These are phyloP conservation scores for Hanseniaspora lachancei DNA, from an alignment of 805 yeast genomes.

Conservation along the genomic window DNA sequence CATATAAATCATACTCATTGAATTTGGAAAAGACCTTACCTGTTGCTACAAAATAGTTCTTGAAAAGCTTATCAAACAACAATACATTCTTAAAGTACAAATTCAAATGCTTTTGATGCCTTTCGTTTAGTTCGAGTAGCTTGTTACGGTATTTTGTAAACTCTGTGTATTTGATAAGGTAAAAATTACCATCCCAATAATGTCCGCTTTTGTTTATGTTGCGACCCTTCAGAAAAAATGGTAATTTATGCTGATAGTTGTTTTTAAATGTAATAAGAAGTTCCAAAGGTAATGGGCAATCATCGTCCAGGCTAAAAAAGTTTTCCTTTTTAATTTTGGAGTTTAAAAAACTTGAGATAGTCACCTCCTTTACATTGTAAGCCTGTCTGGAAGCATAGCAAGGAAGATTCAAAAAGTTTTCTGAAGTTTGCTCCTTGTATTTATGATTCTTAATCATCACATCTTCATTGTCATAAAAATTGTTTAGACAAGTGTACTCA, in stretches of 20 bases:
- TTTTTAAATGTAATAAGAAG: not conserved
- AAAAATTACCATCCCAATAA: conserved; percentile 10
- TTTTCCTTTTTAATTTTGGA: conserved; percentile 7
- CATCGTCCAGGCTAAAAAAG: conserved; percentile 3
- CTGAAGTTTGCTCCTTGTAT: conserved; percentile 1
- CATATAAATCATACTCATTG: not conserved
- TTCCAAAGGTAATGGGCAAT: conserved; percentile 1
- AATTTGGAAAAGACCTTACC: not conserved
- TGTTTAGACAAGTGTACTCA: conserved; percentile 1
- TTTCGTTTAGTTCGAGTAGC: not conserved
- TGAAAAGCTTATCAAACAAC: not conserved
- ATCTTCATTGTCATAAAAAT: not conserved
- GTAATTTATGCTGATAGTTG: not conserved
- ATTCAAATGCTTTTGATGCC: not conserved
- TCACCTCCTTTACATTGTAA: conserved; percentile 10
- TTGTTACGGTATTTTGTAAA: not conserved
- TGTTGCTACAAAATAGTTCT: not conserved
- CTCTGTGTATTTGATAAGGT: not conserved
- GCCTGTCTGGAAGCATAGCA: conserved; percentile 11
- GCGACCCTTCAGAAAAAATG: not conserved
- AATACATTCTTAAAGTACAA: not conserved
- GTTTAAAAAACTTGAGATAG: conserved; percentile 7
- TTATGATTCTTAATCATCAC: not conserved
- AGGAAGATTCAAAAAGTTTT: not conserved
- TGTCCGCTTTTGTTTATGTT: not conserved